Evolutionary conservation across 176 grass and related monocot species (phyloP).

Genomic region (Dactylis glomerata): DNA sequence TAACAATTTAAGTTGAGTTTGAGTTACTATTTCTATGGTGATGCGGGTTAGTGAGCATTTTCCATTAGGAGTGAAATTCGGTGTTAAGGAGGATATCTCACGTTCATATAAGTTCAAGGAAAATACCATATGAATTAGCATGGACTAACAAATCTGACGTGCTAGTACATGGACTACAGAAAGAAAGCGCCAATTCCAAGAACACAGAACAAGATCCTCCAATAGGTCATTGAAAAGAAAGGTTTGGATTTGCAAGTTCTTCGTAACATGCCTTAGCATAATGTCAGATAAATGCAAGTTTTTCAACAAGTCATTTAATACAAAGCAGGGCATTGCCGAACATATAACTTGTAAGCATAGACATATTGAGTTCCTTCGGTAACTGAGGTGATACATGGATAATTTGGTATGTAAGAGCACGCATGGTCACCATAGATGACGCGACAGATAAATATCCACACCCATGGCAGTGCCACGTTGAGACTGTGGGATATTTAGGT

Average conservation of each 20-base stretch:
- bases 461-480: background rate
- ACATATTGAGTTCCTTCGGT: background rate
- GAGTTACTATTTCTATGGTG: background rate
- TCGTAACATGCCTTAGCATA: background rate
- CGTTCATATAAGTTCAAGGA: conserved; percentile 13
- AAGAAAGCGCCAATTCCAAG: background rate
- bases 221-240: background rate
- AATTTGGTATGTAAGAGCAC: background rate
- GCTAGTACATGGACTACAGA: background rate
- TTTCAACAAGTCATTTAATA: background rate
- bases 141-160: background rate
- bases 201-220: background rate
- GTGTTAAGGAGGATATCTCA: background rate
- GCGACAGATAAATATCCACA: background rate
- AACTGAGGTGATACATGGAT: conserved; percentile 11
- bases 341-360: background rate
- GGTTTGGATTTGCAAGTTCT: background rate
- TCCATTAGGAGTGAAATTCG: background rate
- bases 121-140: background rate
- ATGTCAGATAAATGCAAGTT: background rate
- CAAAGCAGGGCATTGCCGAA: background rate
- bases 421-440: background rate
- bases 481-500: background rate
- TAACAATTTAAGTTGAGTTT: background rate
- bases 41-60: background rate